phyloP scores from a whole-genome alignment of 1,139 yeast species.

The Taiozyma sp. region DNA sequence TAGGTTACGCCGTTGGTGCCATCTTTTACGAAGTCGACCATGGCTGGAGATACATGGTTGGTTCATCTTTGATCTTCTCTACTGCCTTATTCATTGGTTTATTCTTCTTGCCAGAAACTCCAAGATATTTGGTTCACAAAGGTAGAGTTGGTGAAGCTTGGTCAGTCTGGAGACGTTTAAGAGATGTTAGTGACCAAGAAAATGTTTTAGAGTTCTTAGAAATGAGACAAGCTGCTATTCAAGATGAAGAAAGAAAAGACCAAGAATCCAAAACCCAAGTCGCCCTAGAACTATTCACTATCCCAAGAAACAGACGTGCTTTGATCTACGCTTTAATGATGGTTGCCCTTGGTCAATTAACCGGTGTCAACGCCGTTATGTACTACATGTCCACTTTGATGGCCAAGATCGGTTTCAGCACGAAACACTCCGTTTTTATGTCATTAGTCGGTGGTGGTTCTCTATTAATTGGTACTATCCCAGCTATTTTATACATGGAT shows the following conservation, averaged over 20 bases:
- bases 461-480: conserved; percentile 52
- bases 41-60: conserved; percentile 59
- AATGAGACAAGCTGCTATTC: conserved; percentile 32
- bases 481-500: conserved; percentile 57
- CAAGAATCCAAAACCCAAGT: conserved; percentile 28
- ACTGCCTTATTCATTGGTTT: conserved; percentile 42
- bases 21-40: conserved; percentile 47
- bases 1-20: conserved; percentile 53
- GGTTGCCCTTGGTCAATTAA: conserved; percentile 52
- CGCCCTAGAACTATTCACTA: conserved; percentile 43
- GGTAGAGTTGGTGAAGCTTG: conserved; percentile 45
- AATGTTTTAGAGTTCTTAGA: conserved; percentile 48
- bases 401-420: conserved; percentile 39
- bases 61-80: conserved; percentile 52
- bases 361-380: conserved; percentile 53
- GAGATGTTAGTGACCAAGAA: conserved; percentile 36
- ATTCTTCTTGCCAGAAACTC: conserved; percentile 44
- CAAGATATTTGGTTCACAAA: conserved; percentile 48
- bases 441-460: conserved; percentile 61
- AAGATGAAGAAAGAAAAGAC: conserved; percentile 29
- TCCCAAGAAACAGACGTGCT: conserved; percentile 55
- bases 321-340: conserved; percentile 48
- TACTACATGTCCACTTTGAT: conserved; percentile 51
- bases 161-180: conserved; percentile 48
- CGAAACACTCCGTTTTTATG: conserved; percentile 44